Evolutionary conservation across 1,139 yeast species (phyloP).

Genomic region (Debaryomyces udenii): DNA sequence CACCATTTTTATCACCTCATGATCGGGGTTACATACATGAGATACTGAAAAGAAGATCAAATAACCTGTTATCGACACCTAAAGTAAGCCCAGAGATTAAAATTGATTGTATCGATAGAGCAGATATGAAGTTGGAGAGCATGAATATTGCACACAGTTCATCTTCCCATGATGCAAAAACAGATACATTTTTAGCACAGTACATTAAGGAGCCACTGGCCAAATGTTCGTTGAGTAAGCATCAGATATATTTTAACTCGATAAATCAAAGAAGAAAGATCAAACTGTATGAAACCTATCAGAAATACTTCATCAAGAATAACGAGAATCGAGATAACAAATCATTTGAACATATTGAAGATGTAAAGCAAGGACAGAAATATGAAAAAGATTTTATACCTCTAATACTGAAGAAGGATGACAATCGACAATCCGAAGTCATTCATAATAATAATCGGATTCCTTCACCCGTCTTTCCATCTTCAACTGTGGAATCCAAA

Average conservation of each 20-base stretch:
- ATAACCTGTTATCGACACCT: constrained; percentile 1
- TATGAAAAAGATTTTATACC: constrained; percentile 4
- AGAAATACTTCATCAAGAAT: constrained; percentile 25
- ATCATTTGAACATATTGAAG: neutral
- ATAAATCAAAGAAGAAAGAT: constrained; percentile 26
- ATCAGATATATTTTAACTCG: constrained; percentile 29
- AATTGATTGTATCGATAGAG: neutral
- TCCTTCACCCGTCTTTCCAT: constrained; percentile 2
- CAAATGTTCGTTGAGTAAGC: constrained; percentile 22
- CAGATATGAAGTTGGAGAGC: neutral
- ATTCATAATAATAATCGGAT: neutral
- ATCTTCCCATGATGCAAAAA: neutral
- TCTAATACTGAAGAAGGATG: constrained; percentile 6
- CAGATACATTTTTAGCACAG: constrained; percentile 33
- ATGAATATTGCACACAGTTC: too few species aligned
- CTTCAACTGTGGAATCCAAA: neutral
- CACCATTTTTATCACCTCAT: constrained; percentile 10
- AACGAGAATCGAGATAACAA: constrained; percentile 4
- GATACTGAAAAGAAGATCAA: constrained; percentile 5
- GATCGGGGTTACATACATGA: constrained; percentile 9
- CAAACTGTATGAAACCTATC: constrained; percentile 30
- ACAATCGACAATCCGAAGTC: neutral
- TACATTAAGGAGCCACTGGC: constrained; percentile 28
- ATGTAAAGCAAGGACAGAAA: constrained; percentile 2
- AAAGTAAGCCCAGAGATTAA: constrained; percentile 4